Conservation (phyloP, 23 red algal species). For the Gracilaria domingensis region DNA sequence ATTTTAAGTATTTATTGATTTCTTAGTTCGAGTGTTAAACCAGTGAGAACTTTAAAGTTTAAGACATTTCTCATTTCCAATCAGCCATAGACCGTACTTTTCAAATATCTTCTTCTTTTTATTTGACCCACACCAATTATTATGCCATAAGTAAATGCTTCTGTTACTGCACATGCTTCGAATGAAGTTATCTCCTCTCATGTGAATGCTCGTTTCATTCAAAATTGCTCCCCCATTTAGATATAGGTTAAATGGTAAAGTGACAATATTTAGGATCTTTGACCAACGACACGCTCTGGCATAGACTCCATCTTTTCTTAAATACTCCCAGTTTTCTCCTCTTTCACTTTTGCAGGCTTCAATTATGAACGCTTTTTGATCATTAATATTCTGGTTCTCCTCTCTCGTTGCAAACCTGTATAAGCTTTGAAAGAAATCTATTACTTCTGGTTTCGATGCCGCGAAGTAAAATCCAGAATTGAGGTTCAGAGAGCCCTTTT, state of each 20-base stretch:
- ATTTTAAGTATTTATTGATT: too few species aligned
- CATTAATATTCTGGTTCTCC: background rate
- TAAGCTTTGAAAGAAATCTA: background rate
- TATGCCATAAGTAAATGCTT: background rate
- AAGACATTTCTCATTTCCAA: background rate
- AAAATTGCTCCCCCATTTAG: background rate
- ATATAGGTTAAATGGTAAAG: background rate
- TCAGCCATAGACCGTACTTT: background rate
- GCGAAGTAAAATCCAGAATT: slow-evolving; percentile 18
- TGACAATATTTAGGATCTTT: background rate
- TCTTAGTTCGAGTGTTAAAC: too few species aligned
- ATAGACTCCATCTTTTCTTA: background rate
- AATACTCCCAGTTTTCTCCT: background rate
- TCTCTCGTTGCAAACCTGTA: background rate
- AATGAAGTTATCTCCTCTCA: too few species aligned
- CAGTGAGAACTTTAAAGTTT: too few species aligned
- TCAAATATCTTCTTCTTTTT: background rate
- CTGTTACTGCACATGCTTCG: background rate
- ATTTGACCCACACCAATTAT: background rate
- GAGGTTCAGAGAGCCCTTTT: background rate
- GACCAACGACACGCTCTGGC: background rate
- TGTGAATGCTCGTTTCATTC: background rate
- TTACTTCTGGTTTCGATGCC: background rate
- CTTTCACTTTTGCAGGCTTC: background rate
- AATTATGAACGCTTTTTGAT: background rate